Conservation (phyloP, 768 basidiomycete species). For the Hygrophorus russula region DNA sequence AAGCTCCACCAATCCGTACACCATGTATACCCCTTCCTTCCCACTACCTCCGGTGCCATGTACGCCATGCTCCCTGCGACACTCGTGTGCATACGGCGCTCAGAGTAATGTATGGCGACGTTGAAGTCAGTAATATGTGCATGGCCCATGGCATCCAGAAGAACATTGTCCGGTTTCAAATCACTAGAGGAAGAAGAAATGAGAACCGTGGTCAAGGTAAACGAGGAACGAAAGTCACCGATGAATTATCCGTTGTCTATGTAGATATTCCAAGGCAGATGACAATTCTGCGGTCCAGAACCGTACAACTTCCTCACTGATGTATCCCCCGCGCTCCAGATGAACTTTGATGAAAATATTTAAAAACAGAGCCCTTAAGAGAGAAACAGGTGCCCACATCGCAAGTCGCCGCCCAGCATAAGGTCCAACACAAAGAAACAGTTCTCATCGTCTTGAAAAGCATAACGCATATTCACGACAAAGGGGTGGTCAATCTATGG, state of each 20-base stretch:
- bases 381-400: slow-evolving; percentile 46
- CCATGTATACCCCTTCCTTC: slow-evolving; percentile 86
- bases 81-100: slow-evolving; percentile 76
- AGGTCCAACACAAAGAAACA: slow-evolving; percentile 97
- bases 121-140: slow-evolving; percentile 99
- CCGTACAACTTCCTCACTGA: slow-evolving; percentile 62
- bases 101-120: slow-evolving; percentile 96
- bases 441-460: slow-evolving; percentile 95
- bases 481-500: slow-evolving; percentile 79
- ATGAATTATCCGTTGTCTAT: slow-evolving; percentile 87
- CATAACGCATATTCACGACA: slow-evolving; percentile 84
- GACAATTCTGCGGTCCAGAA: slow-evolving; percentile 90
- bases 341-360: slow-evolving; percentile 46
- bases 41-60: slow-evolving; percentile 75
- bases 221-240: slow-evolving; percentile 44
- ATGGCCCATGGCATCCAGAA: slow-evolving; percentile 88
- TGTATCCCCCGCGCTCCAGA: slow-evolving; percentile 55
- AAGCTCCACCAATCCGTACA: slow-evolving; percentile 95
- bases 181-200: slow-evolving; percentile 48
- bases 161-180: slow-evolving; percentile 94
- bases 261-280: slow-evolving; percentile 79
- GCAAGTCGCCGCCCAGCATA: slow-evolving; percentile 90
- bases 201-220: slow-evolving; percentile 6
- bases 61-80: slow-evolving; percentile 99
- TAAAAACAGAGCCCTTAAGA: slow-evolving; percentile 3